phyloP scores from a whole-genome alignment of 2,329 filamentous ascomycete species.

The Phialemoniopsis sp. region DNA sequence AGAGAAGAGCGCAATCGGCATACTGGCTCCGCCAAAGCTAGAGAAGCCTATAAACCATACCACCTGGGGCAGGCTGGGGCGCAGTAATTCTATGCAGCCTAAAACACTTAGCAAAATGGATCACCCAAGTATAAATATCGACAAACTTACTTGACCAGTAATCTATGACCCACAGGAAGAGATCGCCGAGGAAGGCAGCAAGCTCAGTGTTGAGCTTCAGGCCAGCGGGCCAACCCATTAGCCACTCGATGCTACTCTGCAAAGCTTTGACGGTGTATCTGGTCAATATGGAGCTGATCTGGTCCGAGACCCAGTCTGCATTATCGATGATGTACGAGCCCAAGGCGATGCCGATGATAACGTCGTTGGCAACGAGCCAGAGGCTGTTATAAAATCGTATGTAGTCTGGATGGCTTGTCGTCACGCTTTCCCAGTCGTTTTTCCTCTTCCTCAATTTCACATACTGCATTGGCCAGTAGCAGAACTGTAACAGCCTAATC shows the following conservation, averaged over 20 bases:
- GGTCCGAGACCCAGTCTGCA: conserved; percentile 73
- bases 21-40: conserved; percentile 90
- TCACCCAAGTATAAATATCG: background rate
- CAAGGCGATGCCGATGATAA: conserved; percentile 90
- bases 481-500: conserved; percentile 95
- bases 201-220: conserved; percentile 93
- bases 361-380: conserved; percentile 97
- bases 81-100: conserved; percentile 73
- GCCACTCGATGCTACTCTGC: conserved; percentile 85
- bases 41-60: conserved; percentile 93
- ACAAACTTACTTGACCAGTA: conserved; percentile 78
- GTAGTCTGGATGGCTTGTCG: conserved; percentile 92
- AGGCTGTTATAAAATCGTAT: conserved; percentile 98
- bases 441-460: conserved; percentile 85
- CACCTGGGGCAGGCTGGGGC: conserved; percentile 76
- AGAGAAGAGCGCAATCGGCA: conserved; percentile 94
- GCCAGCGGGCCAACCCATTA: conserved; percentile 93
- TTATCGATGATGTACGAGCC: conserved; percentile 98
- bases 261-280: conserved; percentile 86
- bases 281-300: conserved; percentile 71
- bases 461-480: conserved; percentile 98
- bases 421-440: conserved; percentile 92
- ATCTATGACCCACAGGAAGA: conserved; percentile 98
- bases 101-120: background rate
- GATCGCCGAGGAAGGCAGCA: conserved; percentile 86